Evolutionary conservation across 176 grass and related monocot genomes (phyloP).

Genomic region (Juncus effusus): DNA sequence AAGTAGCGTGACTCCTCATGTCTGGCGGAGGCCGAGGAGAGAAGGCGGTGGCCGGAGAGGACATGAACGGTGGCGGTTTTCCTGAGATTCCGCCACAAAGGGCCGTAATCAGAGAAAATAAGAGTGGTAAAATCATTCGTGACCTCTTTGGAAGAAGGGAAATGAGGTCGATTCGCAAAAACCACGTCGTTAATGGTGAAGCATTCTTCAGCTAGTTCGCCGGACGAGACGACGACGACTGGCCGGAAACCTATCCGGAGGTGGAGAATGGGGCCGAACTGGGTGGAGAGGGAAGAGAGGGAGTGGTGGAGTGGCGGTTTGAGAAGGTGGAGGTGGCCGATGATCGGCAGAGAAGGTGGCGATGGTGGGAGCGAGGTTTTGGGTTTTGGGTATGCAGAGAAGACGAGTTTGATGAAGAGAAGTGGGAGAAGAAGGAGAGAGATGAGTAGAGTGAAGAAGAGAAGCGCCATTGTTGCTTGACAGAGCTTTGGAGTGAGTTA

Average conservation of each 20-base stretch:
- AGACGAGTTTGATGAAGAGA: not conserved
- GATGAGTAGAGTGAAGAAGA: not conserved
- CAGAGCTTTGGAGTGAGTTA: no score
- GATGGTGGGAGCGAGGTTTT: constrained; percentile 2
- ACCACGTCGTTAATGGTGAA: constrained; percentile 48
- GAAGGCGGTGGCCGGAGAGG: constrained; percentile 39
- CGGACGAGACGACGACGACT: constrained; percentile 43
- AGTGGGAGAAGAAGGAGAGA: not conserved
- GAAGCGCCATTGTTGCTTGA: no score
- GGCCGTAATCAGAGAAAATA: constrained; percentile 31
- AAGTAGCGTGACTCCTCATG: constrained; percentile 37
- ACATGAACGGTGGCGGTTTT: constrained; percentile 39
- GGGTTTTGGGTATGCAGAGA: not conserved
- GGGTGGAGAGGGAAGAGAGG: not conserved
- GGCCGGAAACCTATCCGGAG: not conserved
- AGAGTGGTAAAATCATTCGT: constrained; percentile 38
- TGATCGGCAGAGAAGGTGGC: not conserved
- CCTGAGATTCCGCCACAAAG: constrained; percentile 55
- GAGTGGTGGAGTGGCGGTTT: not conserved
- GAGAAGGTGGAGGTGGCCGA: not conserved
- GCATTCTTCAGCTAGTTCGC: constrained; percentile 52
- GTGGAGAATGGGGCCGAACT: not conserved
- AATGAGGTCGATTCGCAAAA: constrained; percentile 40
- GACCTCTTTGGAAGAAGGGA: constrained; percentile 34
- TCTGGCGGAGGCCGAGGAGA: constrained; percentile 33